Percentiles rank a stretch among this genome's conserved stretches.
Evolutionary conservation across 2,329 filamentous ascomycete species (phyloP).

Genomic region (Knufia petricola): DNA sequence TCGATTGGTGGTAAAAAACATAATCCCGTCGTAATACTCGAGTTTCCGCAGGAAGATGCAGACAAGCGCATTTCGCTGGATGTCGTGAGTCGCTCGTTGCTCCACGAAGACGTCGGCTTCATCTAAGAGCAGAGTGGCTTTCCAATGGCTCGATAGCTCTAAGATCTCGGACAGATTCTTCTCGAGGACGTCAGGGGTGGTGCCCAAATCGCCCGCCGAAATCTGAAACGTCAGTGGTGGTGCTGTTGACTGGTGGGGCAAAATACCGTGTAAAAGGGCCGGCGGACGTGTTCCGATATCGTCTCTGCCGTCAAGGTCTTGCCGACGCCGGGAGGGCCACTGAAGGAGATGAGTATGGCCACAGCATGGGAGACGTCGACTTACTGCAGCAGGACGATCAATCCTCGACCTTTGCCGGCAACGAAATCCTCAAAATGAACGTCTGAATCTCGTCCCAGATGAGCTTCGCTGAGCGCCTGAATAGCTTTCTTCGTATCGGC

Average conservation of each 20-base stretch:
- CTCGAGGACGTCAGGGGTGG: too few species aligned
- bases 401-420: background rate
- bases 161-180: too few species aligned
- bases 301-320: conserved; percentile 59
- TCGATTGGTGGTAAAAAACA: conserved; percentile 23
- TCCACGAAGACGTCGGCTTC: conserved; percentile 9
- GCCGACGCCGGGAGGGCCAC: conserved; percentile 31
- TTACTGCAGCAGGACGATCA: background rate
- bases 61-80: too few species aligned
- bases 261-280: too few species aligned
- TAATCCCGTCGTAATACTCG: conserved; percentile 23
- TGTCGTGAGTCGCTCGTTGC: too few species aligned
- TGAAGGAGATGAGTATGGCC: background rate
- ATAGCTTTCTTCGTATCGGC: too few species aligned
- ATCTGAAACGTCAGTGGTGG: too few species aligned
- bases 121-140: background rate
- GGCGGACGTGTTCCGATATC: too few species aligned
- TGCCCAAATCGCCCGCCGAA: too few species aligned
- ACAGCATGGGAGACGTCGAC: background rate
- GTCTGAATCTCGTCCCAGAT: background rate
- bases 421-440: background rate
- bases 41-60: conserved; percentile 22
- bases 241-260: too few species aligned
- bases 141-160: too few species aligned
- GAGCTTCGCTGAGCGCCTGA: background rate